phyloP scores from a whole-genome alignment of 495 filamentous ascomycete genomes.

The Podospora anserina region DNA sequence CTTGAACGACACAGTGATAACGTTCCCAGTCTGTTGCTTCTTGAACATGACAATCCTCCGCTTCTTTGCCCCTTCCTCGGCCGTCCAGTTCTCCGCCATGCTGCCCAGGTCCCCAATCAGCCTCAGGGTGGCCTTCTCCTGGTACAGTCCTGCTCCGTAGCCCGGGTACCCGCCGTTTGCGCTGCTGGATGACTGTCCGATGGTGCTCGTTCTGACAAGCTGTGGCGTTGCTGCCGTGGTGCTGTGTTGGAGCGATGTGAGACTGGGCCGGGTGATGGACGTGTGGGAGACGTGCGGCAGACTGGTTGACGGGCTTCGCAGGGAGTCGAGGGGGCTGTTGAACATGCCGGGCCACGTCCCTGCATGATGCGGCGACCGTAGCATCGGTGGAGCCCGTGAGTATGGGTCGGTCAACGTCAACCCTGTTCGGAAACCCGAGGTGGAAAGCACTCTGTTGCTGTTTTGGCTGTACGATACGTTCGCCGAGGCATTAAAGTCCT shows the following conservation, averaged over 20 bases:
- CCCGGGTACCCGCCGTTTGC: conserved; percentile 19
- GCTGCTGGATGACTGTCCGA: neutral
- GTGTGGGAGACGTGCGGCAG: conserved; percentile 31
- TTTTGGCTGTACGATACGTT: conserved; percentile 37
- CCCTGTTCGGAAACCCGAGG: conserved; percentile 37
- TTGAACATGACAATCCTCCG: conserved; percentile 83
- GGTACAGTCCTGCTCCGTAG: conserved; percentile 56
- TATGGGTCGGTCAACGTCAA: conserved; percentile 44
- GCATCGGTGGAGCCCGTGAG: conserved; percentile 42
- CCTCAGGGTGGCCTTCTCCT: conserved; percentile 80
- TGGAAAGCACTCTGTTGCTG: conserved; percentile 46
- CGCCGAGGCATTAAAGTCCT: conserved; percentile 31
- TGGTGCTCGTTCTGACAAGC: neutral
- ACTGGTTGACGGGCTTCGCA: conserved; percentile 34
- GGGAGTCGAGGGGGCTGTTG: conserved; percentile 37
- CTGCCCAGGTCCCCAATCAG: conserved; percentile 77
- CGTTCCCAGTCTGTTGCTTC: conserved; percentile 71
- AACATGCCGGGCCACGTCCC: conserved; percentile 41
- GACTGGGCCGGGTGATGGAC: conserved; percentile 41
- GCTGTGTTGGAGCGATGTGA: conserved; percentile 7
- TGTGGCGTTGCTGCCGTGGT: neutral
- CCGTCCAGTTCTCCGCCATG: conserved; percentile 77
- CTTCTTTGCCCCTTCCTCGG: conserved; percentile 71
- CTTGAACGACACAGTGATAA: conserved; percentile 68
- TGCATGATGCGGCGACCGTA: conserved; percentile 47